Evolutionary conservation across 2,329 filamentous ascomycete genomes (phyloP), one percentile per base, ranked within the genome.

Genomic region (Ophiostoma ips): DNA sequence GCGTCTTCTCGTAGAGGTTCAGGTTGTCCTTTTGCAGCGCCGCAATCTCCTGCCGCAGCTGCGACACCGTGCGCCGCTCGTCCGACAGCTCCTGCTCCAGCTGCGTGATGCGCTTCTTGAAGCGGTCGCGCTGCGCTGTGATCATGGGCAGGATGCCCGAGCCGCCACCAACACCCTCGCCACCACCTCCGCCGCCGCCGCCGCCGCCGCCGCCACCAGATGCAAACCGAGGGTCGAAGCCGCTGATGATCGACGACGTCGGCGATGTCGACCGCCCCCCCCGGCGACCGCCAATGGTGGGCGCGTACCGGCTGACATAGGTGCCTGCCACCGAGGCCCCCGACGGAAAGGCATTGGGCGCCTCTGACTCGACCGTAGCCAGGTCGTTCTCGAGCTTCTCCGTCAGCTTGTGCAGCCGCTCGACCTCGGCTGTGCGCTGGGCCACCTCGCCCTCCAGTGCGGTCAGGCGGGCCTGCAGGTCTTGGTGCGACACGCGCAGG

Each of bases 71-170:
- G 44, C 79, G 76, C 64, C 96, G 87, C 33, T 78, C 77, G 57
- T 94, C 88, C 6, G 88, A 87, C 10, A 96, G 72, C 61, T 96
- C 90, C 53, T 84, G 79, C 67, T 96, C 92, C 19, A 98, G 77
- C 63, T 98, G 85, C 0, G 80, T 71, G 57, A 95, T 96, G 61
- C 89, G 87, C 71, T 94, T 87, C 73, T 95, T 96, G 77, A 96
- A 98, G 48, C 92, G 87, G 67, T 98, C 92, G 54, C 92, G 83
- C 67, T 98, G 94, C 2, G 94, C 92, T 33, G 92, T 95, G 48
- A 98, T 85, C 94, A 98, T 98, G 33, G 92, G 94, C 21, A 98
- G 71, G 56, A 98, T 95, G 12, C 89, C 87, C 0, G 86, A 86
- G 2, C 87, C 86, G 49, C 85, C 74, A 31, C 84, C 84, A 50